Evolutionary conservation across 371 early-diverging fungal species (phyloP).

Genomic region (Mucor lusitanicus): DNA sequence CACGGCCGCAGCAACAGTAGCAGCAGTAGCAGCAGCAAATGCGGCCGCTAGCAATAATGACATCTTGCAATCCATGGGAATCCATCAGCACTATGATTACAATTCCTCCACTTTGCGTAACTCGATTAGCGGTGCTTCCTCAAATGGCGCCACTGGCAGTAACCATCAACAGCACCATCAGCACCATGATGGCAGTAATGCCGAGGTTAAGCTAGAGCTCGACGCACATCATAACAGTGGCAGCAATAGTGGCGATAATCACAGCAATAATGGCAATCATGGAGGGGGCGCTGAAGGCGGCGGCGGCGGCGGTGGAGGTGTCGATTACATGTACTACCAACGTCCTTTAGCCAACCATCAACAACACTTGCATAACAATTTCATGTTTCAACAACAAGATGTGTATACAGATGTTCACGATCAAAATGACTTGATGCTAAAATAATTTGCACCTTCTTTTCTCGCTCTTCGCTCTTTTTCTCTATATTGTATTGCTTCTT

Average conservation of each 20-base stretch:
- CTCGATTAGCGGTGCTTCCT: not conserved
- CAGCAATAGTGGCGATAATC: not conserved
- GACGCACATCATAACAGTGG: not conserved
- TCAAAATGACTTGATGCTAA: not conserved
- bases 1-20: not conserved
- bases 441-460: not conserved
- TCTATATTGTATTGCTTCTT: not conserved
- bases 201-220: not conserved
- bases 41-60: not conserved
- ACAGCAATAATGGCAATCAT: not conserved
- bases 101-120: not conserved
- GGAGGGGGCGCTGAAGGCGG: not conserved
- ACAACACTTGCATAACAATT: not conserved
- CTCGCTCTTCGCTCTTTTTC: not conserved
- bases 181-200: not conserved
- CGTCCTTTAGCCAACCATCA: not conserved
- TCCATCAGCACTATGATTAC: conserved; percentile 5
- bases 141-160: not conserved
- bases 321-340: not conserved
- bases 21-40: not conserved
- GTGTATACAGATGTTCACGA: not conserved
- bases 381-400: not conserved
- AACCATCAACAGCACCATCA: not conserved
- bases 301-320: not conserved
- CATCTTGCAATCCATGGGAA: conserved; percentile 9